Conservation (phyloP, 169 alveolate genomes). For the Plasmodium knowlesi region DNA sequence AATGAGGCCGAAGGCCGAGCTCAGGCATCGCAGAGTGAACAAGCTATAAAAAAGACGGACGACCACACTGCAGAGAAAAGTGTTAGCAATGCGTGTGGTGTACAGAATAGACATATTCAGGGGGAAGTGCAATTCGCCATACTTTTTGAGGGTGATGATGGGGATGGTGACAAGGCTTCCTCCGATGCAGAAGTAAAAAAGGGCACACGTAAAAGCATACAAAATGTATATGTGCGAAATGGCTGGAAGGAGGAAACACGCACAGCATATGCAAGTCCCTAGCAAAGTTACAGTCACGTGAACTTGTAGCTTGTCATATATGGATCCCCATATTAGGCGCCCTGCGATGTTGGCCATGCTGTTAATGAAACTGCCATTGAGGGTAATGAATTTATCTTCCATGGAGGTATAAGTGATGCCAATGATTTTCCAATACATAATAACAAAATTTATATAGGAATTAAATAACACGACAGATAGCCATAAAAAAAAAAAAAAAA, state of each 20-base stretch:
- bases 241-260: constrained; percentile 43
- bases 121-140: constrained; percentile 42
- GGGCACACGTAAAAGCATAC: constrained; percentile 13
- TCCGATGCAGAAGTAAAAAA: constrained; percentile 56
- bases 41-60: constrained; percentile 2
- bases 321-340: constrained; percentile 31
- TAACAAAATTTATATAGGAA: constrained; percentile 30
- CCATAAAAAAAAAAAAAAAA: constrained; percentile 32
- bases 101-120: constrained; percentile 54
- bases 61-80: constrained; percentile 39
- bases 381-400: constrained; percentile 29
- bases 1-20: constrained; percentile 24
- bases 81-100: constrained; percentile 54
- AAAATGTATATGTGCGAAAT: constrained; percentile 22
- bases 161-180: constrained; percentile 65
- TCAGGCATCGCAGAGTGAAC: constrained; percentile 24
- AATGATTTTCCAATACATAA: constrained; percentile 71
- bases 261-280: constrained; percentile 1
- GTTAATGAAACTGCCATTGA: constrained; percentile 47
- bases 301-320: constrained; percentile 21
- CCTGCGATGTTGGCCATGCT: constrained; percentile 56
- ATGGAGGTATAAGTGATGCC: constrained; percentile 50
- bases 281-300: constrained; percentile 19
- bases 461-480: constrained; percentile 41
- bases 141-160: constrained; percentile 40